Conservation (phyloP, 1,139 yeast genomes). For the Geotrichum bryndzae region DNA sequence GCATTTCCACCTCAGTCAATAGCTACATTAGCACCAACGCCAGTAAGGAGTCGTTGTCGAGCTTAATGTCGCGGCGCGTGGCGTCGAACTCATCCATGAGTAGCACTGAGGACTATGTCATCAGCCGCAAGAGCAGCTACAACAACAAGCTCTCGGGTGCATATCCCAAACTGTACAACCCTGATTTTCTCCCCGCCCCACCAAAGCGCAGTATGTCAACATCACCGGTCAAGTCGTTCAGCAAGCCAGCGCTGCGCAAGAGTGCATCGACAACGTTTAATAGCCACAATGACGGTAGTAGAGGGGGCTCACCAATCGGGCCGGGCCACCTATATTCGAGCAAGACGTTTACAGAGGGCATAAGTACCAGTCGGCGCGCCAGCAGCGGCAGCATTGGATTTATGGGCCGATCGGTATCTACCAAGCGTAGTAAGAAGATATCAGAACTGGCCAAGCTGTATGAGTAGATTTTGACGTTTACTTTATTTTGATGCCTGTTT, state of each 20-base stretch:
- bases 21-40: neutral
- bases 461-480: constrained; percentile 23
- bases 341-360: neutral
- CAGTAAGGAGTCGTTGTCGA: constrained; percentile 1
- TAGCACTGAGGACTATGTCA: constrained; percentile 1
- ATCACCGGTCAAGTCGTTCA: constrained; percentile 1
- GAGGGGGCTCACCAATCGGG: neutral
- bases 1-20: neutral
- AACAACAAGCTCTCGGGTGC: neutral
- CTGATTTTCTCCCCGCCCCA: constrained; percentile 1
- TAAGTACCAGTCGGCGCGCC: neutral
- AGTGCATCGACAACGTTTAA: constrained; percentile 12
- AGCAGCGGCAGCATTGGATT: neutral
- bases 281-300: neutral
- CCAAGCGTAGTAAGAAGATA: constrained; percentile 31
- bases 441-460: constrained; percentile 34
- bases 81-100: constrained; percentile 4
- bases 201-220: constrained; percentile 11
- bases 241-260: constrained; percentile 5
- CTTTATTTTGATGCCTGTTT: neutral
- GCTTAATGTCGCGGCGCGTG: constrained; percentile 8
- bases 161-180: neutral
- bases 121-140: neutral
- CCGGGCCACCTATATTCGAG: neutral
- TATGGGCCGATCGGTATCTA: constrained; percentile 18